Evolutionary conservation across 371 early-diverging fungal genomes (phyloP), one percentile per base, ranked within the genome.

Genomic region (Haplosporangium sp.): DNA sequence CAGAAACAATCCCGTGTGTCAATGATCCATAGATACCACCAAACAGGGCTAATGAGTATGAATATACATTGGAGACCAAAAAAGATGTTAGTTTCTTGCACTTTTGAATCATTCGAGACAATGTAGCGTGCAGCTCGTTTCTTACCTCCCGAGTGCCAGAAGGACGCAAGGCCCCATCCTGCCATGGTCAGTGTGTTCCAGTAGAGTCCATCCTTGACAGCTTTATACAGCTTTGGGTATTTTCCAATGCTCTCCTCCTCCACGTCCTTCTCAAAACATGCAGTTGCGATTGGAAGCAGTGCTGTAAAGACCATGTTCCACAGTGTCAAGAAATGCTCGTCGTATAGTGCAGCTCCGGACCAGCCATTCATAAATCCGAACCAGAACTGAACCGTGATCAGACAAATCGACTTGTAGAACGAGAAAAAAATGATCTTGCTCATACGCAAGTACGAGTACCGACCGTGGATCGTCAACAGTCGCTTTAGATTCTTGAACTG

Each of bases 361-460:
- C 91, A 96, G 0, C 90, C 95, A 59, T 92, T 94, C 83, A 91
- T 87, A 64, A 91, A 87, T 48, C 90, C 91, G 81, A 87, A 92
- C 82, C 91, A 90, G 37, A 90, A 90, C 76, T 90, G 89, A 23
- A 87, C 85, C 20, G 91, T 83, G 47, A 92, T 88, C 83, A 93
- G 88, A 20, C 92, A 90, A 41, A 94, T 87, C 69, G 93, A 94
- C 82, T 95, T 95, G 87, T 93, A 94, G 77, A 96, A 95, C 69
- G 86, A 95, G 64, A 83, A 93, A 80, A 90, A 91, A 64, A 90
- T 90, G 55, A 93, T 85, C 74, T 89, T 88, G 67, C 91, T 85
- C 64, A 93, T 83, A 37, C 95, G 86, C 52, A 88, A 84, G 64
- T 95, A 95, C 56, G 91, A 87, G 87, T 90, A 94, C n/a, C 90